Evolutionary conservation across 441 rosid species (phyloP).

Genomic region (Jatropha multifida): DNA sequence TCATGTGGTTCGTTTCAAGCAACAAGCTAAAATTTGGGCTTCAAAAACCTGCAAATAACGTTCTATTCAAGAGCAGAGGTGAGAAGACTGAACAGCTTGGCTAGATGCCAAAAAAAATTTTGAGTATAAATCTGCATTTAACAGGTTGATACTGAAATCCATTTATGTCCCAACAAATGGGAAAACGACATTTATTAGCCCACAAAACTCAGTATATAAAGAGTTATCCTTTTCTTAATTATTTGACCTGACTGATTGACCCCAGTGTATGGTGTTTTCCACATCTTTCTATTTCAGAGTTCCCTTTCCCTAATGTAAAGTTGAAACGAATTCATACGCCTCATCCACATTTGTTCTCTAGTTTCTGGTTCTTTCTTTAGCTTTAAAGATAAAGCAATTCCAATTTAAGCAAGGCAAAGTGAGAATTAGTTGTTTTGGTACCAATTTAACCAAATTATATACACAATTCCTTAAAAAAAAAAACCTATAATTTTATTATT

Average conservation of each 20-base stretch:
- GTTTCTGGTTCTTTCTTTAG: background rate
- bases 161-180: background rate
- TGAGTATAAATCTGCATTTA: too few species aligned
- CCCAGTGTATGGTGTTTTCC: background rate
- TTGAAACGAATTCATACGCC: background rate
- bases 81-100: too few species aligned
- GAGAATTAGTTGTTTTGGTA: background rate
- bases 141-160: background rate
- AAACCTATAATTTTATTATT: too few species aligned
- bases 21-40: too few species aligned
- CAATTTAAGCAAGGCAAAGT: background rate
- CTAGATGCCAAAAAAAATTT: too few species aligned
- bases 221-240: background rate
- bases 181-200: conserved; percentile 5
- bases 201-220: background rate
- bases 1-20: too few species aligned
- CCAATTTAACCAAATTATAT: background rate
- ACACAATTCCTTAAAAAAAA: background rate
- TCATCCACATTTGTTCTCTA: background rate
- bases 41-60: too few species aligned
- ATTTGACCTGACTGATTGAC: conserved; percentile 23
- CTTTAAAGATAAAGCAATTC: conserved; percentile 3
- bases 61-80: too few species aligned
- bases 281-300: background rate
- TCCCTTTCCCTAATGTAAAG: background rate